Evolutionary conservation across 306 rosid genomes (phyloP).

Genomic region (Pachyrhizus erosus): DNA sequence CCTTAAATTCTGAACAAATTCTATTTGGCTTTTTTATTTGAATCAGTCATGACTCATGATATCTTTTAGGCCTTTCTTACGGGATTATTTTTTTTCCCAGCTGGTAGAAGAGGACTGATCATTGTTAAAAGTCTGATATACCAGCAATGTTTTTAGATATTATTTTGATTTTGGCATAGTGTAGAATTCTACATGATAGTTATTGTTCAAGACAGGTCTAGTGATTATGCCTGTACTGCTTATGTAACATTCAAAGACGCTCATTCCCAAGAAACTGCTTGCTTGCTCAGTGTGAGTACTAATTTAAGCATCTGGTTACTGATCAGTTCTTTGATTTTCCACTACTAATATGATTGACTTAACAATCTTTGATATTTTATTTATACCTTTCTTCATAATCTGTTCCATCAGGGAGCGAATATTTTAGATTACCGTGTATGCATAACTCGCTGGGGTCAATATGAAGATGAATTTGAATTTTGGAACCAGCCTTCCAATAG

Average conservation of each 20-base stretch:
- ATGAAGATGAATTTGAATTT: slow-evolving; percentile 69
- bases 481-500: slow-evolving; percentile 63
- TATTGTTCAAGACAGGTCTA: slow-evolving; percentile 55
- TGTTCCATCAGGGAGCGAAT: slow-evolving; percentile 79
- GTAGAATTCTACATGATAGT: background rate
- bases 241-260: slow-evolving; percentile 89
- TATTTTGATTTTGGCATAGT: slow-evolving; percentile 9
- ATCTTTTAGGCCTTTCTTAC: background rate
- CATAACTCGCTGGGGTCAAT: slow-evolving; percentile 93
- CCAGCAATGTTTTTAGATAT: background rate
- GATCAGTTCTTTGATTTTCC: background rate
- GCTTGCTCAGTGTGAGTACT: slow-evolving; percentile 88
- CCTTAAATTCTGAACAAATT: no score
- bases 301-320: background rate
- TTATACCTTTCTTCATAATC: slow-evolving; percentile 6
- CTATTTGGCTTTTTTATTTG: no score
- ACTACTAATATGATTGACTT: background rate
- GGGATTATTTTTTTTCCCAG: background rate
- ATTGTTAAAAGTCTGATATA: slow-evolving; percentile 6
- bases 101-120: background rate
- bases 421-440: slow-evolving; percentile 87
- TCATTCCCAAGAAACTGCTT: slow-evolving; percentile 87
- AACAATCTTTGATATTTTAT: background rate
- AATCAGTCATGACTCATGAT: background rate
- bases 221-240: slow-evolving; percentile 76